These are phyloP conservation scores for Sanguinoderma infundibulare DNA, from an alignment of 1,284 basidiomycete genomes.

Conservation along the genomic window DNA sequence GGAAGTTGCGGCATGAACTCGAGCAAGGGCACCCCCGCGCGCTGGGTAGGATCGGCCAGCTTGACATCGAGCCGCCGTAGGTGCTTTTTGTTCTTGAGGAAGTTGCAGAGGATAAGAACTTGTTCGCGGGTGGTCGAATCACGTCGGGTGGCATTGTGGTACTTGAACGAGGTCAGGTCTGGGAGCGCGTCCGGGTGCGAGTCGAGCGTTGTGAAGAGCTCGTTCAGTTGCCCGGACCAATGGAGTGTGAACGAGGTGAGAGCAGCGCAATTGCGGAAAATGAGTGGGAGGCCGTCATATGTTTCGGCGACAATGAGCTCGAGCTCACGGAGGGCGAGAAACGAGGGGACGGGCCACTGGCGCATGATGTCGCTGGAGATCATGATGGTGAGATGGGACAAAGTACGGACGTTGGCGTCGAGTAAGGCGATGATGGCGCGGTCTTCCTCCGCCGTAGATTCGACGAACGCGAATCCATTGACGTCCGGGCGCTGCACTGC, in stretches of 20 bases:
- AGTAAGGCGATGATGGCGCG: not conserved
- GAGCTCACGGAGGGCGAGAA: conserved; percentile 2
- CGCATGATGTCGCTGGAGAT: not conserved
- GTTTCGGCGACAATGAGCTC: not conserved
- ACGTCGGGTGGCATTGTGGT: not conserved
- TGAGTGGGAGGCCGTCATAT: not conserved
- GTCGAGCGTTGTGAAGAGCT: not conserved
- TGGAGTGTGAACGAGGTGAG: not conserved
- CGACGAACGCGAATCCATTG: too few relatives aligned
- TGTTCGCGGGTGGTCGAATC: not conserved
- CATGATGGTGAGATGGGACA: not conserved
- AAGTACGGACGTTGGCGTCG: not conserved
- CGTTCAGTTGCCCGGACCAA: not conserved
- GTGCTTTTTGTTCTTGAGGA: conserved; percentile 8
- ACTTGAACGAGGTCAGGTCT: conserved; percentile 18
- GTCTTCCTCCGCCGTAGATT: not conserved
- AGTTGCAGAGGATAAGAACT: not conserved
- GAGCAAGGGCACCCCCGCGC: not conserved
- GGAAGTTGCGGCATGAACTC: conserved; percentile 3
- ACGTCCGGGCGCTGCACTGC: too few relatives aligned
- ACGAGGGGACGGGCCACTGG: not conserved
- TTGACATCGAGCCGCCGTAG: conserved; percentile 15
- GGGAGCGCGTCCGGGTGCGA: conserved; percentile 9
- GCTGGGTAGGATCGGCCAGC: not conserved
- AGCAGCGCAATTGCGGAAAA: not conserved